phyloP scores from a whole-genome alignment of 768 basidiomycete genomes.

The Leucocoprinus sp. region DNA sequence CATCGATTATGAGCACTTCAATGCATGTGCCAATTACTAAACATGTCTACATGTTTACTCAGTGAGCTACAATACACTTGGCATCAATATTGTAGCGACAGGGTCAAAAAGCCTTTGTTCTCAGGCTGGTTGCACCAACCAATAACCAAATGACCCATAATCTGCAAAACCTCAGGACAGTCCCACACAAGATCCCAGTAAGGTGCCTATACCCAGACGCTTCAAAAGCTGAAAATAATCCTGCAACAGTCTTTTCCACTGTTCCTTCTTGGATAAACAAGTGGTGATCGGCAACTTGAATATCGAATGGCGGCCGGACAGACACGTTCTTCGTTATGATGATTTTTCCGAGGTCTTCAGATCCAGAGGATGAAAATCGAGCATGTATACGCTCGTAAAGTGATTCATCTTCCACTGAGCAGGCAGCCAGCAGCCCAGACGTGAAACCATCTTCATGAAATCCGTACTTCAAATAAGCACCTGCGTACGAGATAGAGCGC shows the following conservation, averaged over 20 bases:
- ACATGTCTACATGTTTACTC: no score
- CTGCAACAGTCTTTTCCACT: slow-evolving; percentile 18
- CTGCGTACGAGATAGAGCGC: slow-evolving; percentile 55
- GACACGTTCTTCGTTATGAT: slow-evolving; percentile 19
- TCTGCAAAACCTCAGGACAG: slow-evolving; percentile 10
- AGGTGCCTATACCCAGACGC: slow-evolving; percentile 23
- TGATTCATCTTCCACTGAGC: slow-evolving; percentile 19
- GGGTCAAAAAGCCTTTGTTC: no score
- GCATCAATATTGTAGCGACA: no score
- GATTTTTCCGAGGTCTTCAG: neutral
- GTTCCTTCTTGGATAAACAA: slow-evolving; percentile 16
- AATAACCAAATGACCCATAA: neutral
- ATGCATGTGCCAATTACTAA: no score
- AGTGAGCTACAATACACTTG: no score
- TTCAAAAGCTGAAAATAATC: slow-evolving; percentile 34
- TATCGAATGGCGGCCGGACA: slow-evolving; percentile 34
- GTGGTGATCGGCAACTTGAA: slow-evolving; percentile 31
- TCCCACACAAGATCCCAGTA: slow-evolving; percentile 22
- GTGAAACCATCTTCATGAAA: slow-evolving; percentile 80
- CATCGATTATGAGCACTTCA: no score
- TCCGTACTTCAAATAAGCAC: slow-evolving; percentile 70
- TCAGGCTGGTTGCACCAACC: no score
- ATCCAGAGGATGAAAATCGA: neutral
- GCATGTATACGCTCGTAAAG: slow-evolving; percentile 4
- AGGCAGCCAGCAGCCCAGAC: slow-evolving; percentile 33